phyloP scores from a whole-genome alignment of 2,329 filamentous ascomycete genomes.

The Fusarium nanum region DNA sequence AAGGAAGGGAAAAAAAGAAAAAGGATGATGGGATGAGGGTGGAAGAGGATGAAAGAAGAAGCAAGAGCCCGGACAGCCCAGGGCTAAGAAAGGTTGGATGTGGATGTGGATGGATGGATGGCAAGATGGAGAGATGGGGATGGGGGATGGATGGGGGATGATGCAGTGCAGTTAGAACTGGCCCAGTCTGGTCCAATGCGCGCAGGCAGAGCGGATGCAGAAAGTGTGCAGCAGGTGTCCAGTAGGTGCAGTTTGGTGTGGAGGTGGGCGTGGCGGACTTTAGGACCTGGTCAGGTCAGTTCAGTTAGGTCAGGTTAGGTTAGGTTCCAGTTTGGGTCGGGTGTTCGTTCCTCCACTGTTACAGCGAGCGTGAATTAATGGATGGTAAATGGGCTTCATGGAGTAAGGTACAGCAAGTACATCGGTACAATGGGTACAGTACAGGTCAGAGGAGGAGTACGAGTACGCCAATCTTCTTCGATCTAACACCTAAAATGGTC shows the following conservation, averaged over 20 bases:
- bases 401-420: not conserved
- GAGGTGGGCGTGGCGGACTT: conserved; percentile 44
- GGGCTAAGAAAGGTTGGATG: conserved; percentile 40
- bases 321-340: conserved; percentile 13
- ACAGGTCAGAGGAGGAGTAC: conserved; percentile 12
- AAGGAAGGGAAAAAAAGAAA: conserved; percentile 35
- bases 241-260: conserved; percentile 32
- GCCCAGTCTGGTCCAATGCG: conserved; percentile 7
- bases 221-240: conserved; percentile 11
- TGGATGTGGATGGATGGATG: conserved; percentile 32
- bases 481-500: conserved; percentile 1
- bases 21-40: conserved; percentile 39
- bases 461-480: conserved; percentile 24
- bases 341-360: conserved; percentile 37
- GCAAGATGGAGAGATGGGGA: conserved; percentile 44
- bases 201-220: conserved; percentile 9
- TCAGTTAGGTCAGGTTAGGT: not conserved
- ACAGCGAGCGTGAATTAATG: conserved; percentile 13
- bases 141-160: conserved; percentile 42
- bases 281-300: conserved; percentile 7
- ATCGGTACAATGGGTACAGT: conserved; percentile 12
- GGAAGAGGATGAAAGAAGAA: conserved; percentile 44
- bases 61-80: conserved; percentile 20
- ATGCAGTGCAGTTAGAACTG: conserved; percentile 27
- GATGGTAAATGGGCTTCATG: not conserved